These are phyloP conservation scores for Magnolia sinica DNA, from an alignment of 164 flowering plant genomes.

Conservation along the genomic window DNA sequence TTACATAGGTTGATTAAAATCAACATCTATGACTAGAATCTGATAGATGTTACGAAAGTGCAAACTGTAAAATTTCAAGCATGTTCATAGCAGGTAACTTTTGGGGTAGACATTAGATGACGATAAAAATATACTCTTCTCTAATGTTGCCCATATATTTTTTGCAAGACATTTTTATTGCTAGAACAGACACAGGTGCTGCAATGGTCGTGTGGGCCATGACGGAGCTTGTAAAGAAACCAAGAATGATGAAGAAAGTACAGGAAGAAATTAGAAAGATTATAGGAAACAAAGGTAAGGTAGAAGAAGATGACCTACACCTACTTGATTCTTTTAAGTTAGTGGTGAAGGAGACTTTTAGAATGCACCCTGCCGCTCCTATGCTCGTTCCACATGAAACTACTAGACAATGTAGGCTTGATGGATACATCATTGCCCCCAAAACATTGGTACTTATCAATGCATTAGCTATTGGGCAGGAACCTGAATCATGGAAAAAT, in stretches of 20 bases:
- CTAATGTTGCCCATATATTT: neutral
- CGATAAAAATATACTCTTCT: neutral
- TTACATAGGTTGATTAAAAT: too few species aligned
- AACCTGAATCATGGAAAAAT: slow-evolving; percentile 13
- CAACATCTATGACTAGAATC: too few species aligned
- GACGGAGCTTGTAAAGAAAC: slow-evolving; percentile 18
- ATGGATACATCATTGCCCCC: slow-evolving; percentile 15
- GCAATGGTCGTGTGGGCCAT: slow-evolving; percentile 20
- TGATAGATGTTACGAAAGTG: too few species aligned
- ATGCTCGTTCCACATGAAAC: slow-evolving; percentile 16
- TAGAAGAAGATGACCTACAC: slow-evolving; percentile 19
- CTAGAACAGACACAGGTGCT: slow-evolving; percentile 14
- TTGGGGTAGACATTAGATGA: too few species aligned
- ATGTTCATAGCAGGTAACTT: too few species aligned
- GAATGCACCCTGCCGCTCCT: slow-evolving; percentile 15
- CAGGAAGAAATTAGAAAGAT: slow-evolving; percentile 13
- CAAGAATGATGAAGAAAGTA: slow-evolving; percentile 16
- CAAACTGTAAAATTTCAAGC: too few species aligned
- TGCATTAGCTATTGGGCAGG: slow-evolving; percentile 12
- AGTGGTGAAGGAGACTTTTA: slow-evolving; percentile 19
- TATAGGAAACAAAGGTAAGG: slow-evolving; percentile 14
- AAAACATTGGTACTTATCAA: slow-evolving; percentile 17
- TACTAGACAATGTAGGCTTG: slow-evolving; percentile 5
- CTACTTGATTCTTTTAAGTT: slow-evolving; percentile 15
- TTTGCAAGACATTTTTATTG: slow-evolving; percentile 16